Evolutionary conservation across 148 eudicot species (phyloP).

Genomic region (Rheum nobile): DNA sequence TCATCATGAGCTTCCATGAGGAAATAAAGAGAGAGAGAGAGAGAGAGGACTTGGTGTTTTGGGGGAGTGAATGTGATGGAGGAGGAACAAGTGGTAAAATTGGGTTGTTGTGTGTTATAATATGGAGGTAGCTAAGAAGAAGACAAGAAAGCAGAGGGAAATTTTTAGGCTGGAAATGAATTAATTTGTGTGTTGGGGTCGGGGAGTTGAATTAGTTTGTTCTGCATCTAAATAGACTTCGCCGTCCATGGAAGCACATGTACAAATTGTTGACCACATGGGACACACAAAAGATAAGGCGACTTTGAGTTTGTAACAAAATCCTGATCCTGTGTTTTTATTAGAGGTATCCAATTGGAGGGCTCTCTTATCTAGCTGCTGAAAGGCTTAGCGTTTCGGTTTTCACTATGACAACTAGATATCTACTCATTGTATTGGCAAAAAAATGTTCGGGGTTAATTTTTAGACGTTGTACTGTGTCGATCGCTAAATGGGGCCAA

Average conservation of each 20-base stretch:
- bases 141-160: neutral
- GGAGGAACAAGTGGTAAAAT: neutral
- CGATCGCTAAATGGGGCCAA: no score
- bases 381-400: no score
- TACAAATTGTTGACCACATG: constrained; percentile 2
- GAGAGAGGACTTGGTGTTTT: neutral
- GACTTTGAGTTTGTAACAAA: no score
- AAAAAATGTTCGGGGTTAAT: no score
- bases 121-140: neutral
- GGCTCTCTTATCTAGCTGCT: no score
- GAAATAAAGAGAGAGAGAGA: neutral
- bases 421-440: no score
- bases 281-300: no score
- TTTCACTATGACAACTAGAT: no score
- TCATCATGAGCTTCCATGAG: neutral
- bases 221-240: neutral
- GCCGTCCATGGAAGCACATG: neutral
- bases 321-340: no score
- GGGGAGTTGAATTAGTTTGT: neutral
- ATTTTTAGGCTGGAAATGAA: neutral
- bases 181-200: neutral
- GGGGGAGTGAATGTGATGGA: neutral
- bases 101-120: neutral
- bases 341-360: no score
- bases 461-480: no score